Percentiles rank a stretch among this genome's conserved stretches.
phyloP scores from a whole-genome alignment of 257 asterid genomes.

The Solanum tarapatanum region DNA sequence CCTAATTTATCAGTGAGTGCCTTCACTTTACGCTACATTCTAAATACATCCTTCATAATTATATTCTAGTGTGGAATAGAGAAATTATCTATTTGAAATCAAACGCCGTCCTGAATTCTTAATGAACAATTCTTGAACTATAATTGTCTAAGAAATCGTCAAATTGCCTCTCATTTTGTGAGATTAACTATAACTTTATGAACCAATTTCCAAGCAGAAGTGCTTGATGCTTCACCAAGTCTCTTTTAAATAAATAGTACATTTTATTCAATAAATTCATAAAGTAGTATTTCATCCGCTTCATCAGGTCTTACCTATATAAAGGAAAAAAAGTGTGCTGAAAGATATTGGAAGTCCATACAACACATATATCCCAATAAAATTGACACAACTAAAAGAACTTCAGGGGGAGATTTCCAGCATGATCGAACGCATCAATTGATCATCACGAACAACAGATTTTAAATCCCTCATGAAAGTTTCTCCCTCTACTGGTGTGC shows the following conservation, averaged over 20 bases:
- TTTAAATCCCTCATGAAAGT: slow-evolving; percentile 32
- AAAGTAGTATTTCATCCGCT: not conserved
- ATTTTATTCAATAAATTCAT: no score
- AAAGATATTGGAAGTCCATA: not conserved
- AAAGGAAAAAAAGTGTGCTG: no score
- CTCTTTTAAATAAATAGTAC: not conserved
- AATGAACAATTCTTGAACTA: not conserved
- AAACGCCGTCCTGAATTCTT: fast-evolving
- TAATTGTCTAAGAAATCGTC: not conserved
- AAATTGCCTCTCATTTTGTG: not conserved
- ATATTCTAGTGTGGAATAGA: not conserved
- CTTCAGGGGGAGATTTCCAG: slow-evolving; percentile 39
- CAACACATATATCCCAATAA: not conserved
- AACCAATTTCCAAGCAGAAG: not conserved
- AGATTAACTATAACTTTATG: not conserved
- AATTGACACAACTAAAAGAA: slow-evolving; percentile 7
- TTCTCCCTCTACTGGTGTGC: slow-evolving; percentile 29
- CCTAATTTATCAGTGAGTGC: no score
- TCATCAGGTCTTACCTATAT: not conserved
- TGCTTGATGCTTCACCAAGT: not conserved
- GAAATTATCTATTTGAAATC: not conserved
- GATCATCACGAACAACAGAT: slow-evolving; percentile 34
- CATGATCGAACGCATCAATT: slow-evolving; percentile 29
- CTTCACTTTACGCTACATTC: no score
- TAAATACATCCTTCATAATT: no score